A percentile compares a stretch with the other conserved stretches of the same genome.
phyloP scores from a whole-genome alignment of 1,139 yeast species.

The Wickerhamomyces sp. region DNA sequence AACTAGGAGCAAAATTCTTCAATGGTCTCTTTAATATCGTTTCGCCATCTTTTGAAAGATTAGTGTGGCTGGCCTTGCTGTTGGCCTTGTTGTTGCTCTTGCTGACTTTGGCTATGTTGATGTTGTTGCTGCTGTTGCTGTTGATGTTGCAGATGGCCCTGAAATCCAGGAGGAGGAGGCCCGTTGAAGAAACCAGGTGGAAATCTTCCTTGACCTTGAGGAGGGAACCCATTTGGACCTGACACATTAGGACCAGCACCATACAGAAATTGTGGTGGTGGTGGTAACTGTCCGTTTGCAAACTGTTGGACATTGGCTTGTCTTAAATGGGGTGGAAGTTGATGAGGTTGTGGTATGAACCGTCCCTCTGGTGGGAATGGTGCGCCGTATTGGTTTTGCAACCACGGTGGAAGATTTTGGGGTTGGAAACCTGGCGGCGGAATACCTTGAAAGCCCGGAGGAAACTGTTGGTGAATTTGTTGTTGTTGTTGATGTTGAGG shows the following conservation, averaged over 20 bases:
- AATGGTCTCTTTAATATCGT: too few relatives aligned
- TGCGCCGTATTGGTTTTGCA: constrained; percentile 9
- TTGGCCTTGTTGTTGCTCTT: constrained; percentile 4
- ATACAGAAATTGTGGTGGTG: constrained; percentile 13
- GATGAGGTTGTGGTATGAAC: constrained; percentile 7
- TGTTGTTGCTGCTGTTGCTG: constrained; percentile 2
- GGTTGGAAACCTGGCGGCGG: constrained; percentile 18
- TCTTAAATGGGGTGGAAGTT: constrained; percentile 10
- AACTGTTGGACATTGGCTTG: constrained; percentile 17
- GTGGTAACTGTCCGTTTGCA: constrained; percentile 3
- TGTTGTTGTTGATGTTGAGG: constrained; percentile 17
- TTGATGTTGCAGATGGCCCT: constrained; percentile 4
- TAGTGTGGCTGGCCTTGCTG: too few relatives aligned
- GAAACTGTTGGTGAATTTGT: constrained; percentile 10
- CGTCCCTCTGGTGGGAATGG: constrained; percentile 2
- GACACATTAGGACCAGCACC: constrained; percentile 4
- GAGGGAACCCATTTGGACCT: constrained; percentile 11
- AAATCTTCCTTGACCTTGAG: constrained; percentile 16
- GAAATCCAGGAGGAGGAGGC: constrained; percentile 20
- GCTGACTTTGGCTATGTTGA: constrained; percentile 5
- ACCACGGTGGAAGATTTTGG: constrained; percentile 19
- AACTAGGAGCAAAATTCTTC: too few relatives aligned
- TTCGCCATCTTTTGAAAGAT: too few relatives aligned
- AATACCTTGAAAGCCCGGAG: constrained; percentile 3
- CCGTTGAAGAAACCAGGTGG: constrained; percentile 20